Evolutionary conservation across 257 asterid genomes (phyloP), one percentile per base, ranked within the genome.

Genomic region (Gynochthodes officinalis): DNA sequence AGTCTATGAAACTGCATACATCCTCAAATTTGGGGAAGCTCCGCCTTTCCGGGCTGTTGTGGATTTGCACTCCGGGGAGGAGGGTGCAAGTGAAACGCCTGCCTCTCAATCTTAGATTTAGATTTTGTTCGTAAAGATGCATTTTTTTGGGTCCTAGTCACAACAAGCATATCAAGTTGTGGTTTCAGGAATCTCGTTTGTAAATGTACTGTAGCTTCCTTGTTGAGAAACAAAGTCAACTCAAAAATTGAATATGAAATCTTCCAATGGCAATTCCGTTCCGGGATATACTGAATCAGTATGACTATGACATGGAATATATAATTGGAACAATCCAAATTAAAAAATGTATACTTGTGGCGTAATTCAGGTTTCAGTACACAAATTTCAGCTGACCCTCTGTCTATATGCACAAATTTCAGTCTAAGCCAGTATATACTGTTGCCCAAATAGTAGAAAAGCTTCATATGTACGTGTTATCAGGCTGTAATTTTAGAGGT

Each of bases 1-100:
- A 2, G 92, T 81, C 63, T 83, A 93, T 75, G 90, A 86, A 77
- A 88, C 92, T 71, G 97, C 97, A 2, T 88, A 91, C 82, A 59
- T 89, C 23, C 79, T 93, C 79, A 93, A 91, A 77, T 93, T 93
- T 61, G 96, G 94, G 19, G 78, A 73, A 57, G 86, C 95, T 14
- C 96, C 98, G 15, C 96, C 96, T 0, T 15, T 76, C 66, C 84
- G 90, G 63, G 30, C 83, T 23, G 65, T 72, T 64, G 81, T 76
- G 66, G 65, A 48, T 49, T 50, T 67, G 66, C 83, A 75, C 59
- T 64, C 69, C 59, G 81, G 25, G 28, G 82, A 76, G 40, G 73
- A 64, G 7, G 64, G 61, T 48, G 73, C 81, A 35, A 40, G 49
- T 30, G 63, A 73, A 11, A 48, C 61, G 13, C 64, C 80, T 5